Evolutionary conservation across 2,329 filamentous ascomycete species (phyloP).

Genomic region (Fusarium humuli): DNA sequence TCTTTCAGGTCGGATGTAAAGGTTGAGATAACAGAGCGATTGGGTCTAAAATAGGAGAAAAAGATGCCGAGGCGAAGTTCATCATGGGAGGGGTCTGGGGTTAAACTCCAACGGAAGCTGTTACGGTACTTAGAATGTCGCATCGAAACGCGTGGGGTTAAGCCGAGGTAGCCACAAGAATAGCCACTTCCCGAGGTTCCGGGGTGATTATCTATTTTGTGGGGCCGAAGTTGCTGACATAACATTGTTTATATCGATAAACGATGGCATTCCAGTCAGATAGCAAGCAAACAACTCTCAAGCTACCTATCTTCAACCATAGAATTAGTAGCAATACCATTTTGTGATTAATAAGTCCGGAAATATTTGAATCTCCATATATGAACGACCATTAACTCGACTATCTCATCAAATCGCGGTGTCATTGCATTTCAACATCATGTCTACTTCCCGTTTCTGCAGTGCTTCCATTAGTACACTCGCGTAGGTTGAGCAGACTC

Average conservation of each 20-base stretch:
- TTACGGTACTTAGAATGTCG: constrained; percentile 36
- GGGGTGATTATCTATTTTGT: constrained; percentile 21
- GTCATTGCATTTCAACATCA: background rate
- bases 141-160: constrained; percentile 44
- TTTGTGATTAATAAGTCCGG: background rate
- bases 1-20: background rate
- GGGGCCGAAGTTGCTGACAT: constrained; percentile 3
- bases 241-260: constrained; percentile 3
- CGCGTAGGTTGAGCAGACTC: background rate
- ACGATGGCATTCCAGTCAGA: background rate
- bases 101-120: constrained; percentile 34
- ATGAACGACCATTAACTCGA: background rate
- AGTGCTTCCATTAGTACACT: background rate
- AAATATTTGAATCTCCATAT: too few species aligned
- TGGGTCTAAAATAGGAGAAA: constrained; percentile 33
- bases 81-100: constrained; percentile 37
- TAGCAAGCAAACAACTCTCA: background rate
- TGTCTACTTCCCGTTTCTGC: background rate
- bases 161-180: constrained; percentile 46
- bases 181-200: constrained; percentile 40
- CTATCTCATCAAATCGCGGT: background rate
- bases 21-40: constrained; percentile 2
- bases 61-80: constrained; percentile 36
- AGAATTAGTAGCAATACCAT: background rate
- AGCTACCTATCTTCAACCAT: background rate